Base-by-base conservation (phyloP, 1,284 basidiomycete genomes). In the Cutaneotrichosporon spelunceum region DNA sequence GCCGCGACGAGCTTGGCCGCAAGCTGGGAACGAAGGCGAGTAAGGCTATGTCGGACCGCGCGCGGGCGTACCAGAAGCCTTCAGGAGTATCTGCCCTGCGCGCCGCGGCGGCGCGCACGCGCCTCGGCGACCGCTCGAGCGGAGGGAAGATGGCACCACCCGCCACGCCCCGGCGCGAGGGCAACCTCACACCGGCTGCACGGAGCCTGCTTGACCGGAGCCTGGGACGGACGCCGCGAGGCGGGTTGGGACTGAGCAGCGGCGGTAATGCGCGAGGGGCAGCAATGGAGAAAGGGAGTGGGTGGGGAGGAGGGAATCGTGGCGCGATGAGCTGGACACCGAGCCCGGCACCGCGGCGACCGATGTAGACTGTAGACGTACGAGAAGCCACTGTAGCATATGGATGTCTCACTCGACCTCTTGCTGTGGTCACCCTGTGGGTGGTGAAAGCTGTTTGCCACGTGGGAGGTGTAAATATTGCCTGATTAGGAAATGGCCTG, bases 171-270 rank as follows among this genome's bases (percentile, higher is more conserved):
- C 24, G 85, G 34, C 57, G 75, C 33, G 59, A 69, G 27, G 89
- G 88, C 7, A 85, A 83, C 64, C 77, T 94, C 61, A 93, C 91
- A 0, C 91, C 91, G 14, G 92, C 92, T 14, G 92, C 86, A 26
- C 84, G 82, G 69, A 81, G 85, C 59, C 72, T 95, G 48, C 79
- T 95, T 61, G 86, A 91, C 68, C 81, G 88, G 64, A 87, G 87
- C 49, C 59, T 75, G 24, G 71, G 72, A 0, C 44, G 70, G 16
- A 69, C 64, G 30, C 71, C 72, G 3, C 63, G 69, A 54, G 48
- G 57, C 11, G 54, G 24, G 84, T 85, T 0, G 77, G 86, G 81
- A 82, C 84, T 59, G 83, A 65, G 68, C 11, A 65, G 69, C 11
- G 84, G 84, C 9, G 86, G 84, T 19, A 75, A 82, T 24, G 83